Percentiles rank a stretch among this genome's conserved stretches.
phyloP scores from a whole-genome alignment of 768 basidiomycete species.

The Agaricus subrufescens region DNA sequence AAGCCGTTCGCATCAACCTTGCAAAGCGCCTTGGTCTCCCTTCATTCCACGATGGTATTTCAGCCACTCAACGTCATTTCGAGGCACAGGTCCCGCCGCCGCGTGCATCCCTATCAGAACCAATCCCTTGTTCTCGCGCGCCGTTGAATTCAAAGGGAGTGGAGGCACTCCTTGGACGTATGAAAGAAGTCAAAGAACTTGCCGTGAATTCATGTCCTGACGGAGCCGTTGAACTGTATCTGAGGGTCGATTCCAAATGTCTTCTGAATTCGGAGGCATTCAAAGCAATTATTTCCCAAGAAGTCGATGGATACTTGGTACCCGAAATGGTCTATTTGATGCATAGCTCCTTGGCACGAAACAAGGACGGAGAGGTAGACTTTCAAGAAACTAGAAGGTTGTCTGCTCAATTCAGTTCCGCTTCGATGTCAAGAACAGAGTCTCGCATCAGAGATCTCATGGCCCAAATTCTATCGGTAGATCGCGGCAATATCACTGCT shows the following conservation, averaged over 20 bases:
- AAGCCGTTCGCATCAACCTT: constrained; percentile 41
- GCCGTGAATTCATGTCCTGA: constrained; percentile 27
- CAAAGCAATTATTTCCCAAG: constrained; percentile 15
- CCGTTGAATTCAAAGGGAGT: constrained; percentile 22
- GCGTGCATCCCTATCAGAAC: constrained; percentile 27
- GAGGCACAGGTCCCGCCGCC: constrained; percentile 29
- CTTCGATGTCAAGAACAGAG: constrained; percentile 25
- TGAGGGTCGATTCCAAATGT: constrained; percentile 21
- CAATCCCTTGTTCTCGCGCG: constrained; percentile 32
- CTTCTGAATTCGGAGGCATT: constrained; percentile 18
- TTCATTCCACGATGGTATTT: constrained; percentile 27
- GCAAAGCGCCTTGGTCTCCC: constrained; percentile 36
- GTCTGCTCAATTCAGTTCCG: constrained; percentile 16
- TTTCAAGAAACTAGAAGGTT: constrained; percentile 26
- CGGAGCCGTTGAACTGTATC: constrained; percentile 31
- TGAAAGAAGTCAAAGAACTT: constrained; percentile 28
- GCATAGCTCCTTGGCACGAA: constrained; percentile 16
- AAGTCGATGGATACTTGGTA: constrained; percentile 35
- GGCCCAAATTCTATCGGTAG: constrained; percentile 26
- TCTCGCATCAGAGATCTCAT: constrained; percentile 32
- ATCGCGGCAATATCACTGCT: constrained; percentile 21
- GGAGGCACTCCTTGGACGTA: constrained; percentile 20
- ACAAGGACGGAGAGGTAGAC: constrained; percentile 21
- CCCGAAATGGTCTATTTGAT: constrained; percentile 32
- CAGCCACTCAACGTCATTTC: constrained; percentile 34